phyloP scores from a whole-genome alignment of 2,329 filamentous ascomycete species.

The Zasmidium cellare region DNA sequence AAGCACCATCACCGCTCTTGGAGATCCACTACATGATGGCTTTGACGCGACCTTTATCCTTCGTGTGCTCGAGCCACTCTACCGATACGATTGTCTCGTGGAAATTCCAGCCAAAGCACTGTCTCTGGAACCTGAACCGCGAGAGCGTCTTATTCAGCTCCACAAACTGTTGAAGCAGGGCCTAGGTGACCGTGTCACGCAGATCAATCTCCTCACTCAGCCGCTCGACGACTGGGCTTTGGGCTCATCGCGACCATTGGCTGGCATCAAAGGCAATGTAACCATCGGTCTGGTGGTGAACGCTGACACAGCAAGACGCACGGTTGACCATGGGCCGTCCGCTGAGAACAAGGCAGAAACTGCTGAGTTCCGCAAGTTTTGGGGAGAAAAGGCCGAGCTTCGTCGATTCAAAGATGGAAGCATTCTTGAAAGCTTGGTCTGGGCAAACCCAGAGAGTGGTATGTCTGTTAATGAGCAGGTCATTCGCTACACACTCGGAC shows the following conservation, averaged over 20 bases:
- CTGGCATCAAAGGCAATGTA: constrained; percentile 42
- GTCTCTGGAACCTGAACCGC: neutral
- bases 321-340: constrained; percentile 83
- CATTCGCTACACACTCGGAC: constrained; percentile 66
- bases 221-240: constrained; percentile 37
- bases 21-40: constrained; percentile 71
- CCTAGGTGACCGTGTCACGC: constrained; percentile 70
- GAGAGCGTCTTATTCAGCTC: constrained; percentile 46
- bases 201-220: constrained; percentile 54
- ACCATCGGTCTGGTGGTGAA: constrained; percentile 72
- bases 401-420: constrained; percentile 93
- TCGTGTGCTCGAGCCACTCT: constrained; percentile 52
- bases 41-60: constrained; percentile 84
- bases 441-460: constrained; percentile 61
- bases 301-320: constrained; percentile 67
- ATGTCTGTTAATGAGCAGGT: constrained; percentile 77
- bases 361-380: constrained; percentile 81
- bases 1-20: constrained; percentile 71
- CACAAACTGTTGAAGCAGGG: constrained; percentile 68
- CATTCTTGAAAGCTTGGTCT: constrained; percentile 89
- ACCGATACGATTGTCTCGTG: constrained; percentile 57
- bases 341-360: constrained; percentile 84
- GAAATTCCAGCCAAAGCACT: constrained; percentile 29
- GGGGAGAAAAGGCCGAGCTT: constrained; percentile 91
- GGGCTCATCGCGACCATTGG: constrained; percentile 28